A percentile compares a stretch with the other conserved stretches of the same genome.
Evolutionary conservation across 306 rosid species (phyloP).

Genomic region (Hippophae tibetana): DNA sequence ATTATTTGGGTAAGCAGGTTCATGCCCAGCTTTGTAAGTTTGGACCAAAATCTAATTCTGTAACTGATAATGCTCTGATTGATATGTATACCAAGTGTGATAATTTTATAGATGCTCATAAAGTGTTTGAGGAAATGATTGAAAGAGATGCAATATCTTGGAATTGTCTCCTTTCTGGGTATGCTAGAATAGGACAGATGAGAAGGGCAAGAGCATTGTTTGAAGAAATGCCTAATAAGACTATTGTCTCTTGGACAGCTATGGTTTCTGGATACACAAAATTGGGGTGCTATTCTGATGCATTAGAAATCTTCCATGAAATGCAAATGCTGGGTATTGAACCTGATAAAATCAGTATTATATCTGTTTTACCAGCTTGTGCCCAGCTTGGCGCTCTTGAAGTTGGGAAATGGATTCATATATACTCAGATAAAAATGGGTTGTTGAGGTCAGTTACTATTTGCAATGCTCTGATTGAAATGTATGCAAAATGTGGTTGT

Average conservation of each 20-base stretch:
- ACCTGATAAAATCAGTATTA: conserved; percentile 64
- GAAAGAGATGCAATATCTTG: conserved; percentile 51
- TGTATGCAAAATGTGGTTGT: conserved; percentile 77
- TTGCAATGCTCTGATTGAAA: conserved; percentile 66
- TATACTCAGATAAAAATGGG: conserved; percentile 37
- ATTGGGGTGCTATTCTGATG: conserved; percentile 45
- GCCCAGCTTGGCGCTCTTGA: conserved; percentile 75
- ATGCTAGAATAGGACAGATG: conserved; percentile 51
- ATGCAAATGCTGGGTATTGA: conserved; percentile 63
- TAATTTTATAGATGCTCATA: conserved; percentile 35
- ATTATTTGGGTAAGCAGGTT: conserved; percentile 45
- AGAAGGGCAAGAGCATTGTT: conserved; percentile 44
- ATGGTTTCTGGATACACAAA: conserved; percentile 61
- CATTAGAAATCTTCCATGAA: conserved; percentile 48
- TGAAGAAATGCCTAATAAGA: conserved; percentile 60
- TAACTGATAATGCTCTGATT: conserved; percentile 50
- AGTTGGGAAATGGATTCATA: conserved; percentile 79
- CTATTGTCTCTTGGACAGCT: conserved; percentile 69
- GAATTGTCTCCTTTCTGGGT: conserved; percentile 63
- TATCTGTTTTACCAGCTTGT: conserved; percentile 67
- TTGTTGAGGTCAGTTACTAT: conserved; percentile 28
- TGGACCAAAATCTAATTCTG: conserved; percentile 33
- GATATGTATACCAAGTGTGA: conserved; percentile 56
- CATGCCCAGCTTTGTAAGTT: conserved; percentile 54
- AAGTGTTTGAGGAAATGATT: conserved; percentile 51